Evolutionary conservation across 2,329 filamentous ascomycete genomes (phyloP).

Genomic region (Cordyceps javanica): DNA sequence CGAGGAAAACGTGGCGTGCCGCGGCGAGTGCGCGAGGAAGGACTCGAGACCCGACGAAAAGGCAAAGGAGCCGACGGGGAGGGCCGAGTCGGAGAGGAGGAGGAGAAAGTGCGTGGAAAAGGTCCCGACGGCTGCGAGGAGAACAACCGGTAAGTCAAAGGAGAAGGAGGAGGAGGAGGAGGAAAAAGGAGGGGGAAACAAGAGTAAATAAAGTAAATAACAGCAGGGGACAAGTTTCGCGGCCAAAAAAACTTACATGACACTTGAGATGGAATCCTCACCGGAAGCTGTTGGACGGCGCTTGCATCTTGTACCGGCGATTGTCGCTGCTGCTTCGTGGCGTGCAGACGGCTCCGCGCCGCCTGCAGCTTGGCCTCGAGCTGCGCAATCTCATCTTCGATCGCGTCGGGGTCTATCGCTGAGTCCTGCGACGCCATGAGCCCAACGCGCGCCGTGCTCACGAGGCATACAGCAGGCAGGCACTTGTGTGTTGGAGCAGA

Average conservation of each 20-base stretch:
- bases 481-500: too few species aligned
- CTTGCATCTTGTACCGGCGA: background rate
- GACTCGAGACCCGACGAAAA: constrained; percentile 81
- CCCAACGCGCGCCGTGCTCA: too few species aligned
- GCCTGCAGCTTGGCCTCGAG: constrained; percentile 48
- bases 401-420: constrained; percentile 22
- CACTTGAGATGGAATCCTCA: constrained; percentile 5
- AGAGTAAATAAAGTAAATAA: too few species aligned
- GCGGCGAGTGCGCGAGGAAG: constrained; percentile 61
- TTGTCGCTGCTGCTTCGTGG: constrained; percentile 17
- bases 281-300: background rate
- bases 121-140: constrained; percentile 11
- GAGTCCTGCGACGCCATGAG: constrained; percentile 16
- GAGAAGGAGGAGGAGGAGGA: constrained; percentile 8
- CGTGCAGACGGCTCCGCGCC: constrained; percentile 38
- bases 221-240: too few species aligned
- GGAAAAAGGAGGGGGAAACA: background rate
- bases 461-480: too few species aligned
- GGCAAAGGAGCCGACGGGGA: constrained; percentile 80
- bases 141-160: background rate
- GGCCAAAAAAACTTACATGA: constrained; percentile 21
- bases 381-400: constrained; percentile 51
- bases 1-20: constrained; percentile 44
- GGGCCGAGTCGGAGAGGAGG: constrained; percentile 72
- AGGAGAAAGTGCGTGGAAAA: constrained; percentile 57